Evolutionary conservation across 306 rosid species (phyloP), one percentile per base, ranked within the genome.

Genomic region (Cucurbita maxima): DNA sequence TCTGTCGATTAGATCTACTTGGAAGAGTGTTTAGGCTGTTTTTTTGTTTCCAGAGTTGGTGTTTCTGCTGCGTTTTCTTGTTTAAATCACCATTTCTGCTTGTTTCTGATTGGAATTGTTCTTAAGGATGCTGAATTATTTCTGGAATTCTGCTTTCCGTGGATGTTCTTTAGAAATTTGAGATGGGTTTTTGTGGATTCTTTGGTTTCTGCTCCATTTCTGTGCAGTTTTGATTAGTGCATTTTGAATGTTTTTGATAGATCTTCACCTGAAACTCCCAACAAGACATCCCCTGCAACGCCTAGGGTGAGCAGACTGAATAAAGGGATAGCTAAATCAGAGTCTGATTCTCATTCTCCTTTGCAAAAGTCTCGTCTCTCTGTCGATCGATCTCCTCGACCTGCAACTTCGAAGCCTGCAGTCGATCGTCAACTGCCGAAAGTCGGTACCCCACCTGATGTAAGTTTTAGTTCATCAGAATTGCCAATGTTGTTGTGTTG

Each of bases 331-430:
- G 56, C 87, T 48, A 94, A 90, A 83, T 77, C 96, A 13, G 98
- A 90, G 19, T 69, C 95, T 36, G 94, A 86, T 41, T 82, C 90
- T 0, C 92, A 88, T 16, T 93, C 97, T 4, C 90, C 97, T 74
- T 67, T 88, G 83, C 98, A 78, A 50, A 87, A 73, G 76, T 85
- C 83, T 4, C 94, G 94, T 53, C 84, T 85, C 75, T 83, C 98
- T 18, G 54, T 86, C 1, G 98, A 94, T n/a, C 87, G 92, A 58
- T 86, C 98, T 13, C 96, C 98, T 6, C 87, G 87, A 53, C 69
- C 95, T 56, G 81, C 82, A 63, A 76, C 79, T 75, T 84, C 92
- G 20, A 93, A 87, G 86, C 84, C 93, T 13, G 16, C 76, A 47
- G 50, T 74, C 18, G 97, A 90, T 63, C 84, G 96, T 55, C 89